These are phyloP conservation scores for Hordeum marinum DNA, from an alignment of 176 grass and related monocot genomes.

Conservation along the genomic window DNA sequence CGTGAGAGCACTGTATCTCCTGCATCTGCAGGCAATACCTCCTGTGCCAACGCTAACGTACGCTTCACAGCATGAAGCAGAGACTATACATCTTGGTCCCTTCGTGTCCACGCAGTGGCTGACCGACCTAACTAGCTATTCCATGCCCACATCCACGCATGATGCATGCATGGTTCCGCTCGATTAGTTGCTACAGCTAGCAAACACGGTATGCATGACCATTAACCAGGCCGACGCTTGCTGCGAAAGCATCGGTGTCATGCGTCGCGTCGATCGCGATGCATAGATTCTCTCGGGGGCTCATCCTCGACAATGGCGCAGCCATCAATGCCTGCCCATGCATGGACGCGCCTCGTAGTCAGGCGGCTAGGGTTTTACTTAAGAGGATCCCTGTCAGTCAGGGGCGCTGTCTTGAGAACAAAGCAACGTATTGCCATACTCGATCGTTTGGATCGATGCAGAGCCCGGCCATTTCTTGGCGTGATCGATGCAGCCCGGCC, in stretches of 20 bases:
- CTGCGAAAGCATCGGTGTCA: constrained; percentile 28
- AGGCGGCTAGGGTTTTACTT: constrained; percentile 39
- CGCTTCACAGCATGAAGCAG: not conserved
- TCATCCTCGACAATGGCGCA: constrained; percentile 23
- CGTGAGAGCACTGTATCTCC: not conserved
- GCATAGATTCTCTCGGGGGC: not conserved
- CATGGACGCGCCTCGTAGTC: constrained; percentile 29
- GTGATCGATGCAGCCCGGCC: not conserved
- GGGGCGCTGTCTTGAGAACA: constrained; percentile 40
- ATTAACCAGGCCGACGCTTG: constrained; percentile 30
- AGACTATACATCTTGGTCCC: constrained; percentile 2
- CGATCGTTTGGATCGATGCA: constrained; percentile 21
- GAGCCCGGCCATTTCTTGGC: constrained; percentile 20
- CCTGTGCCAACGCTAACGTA: constrained; percentile 4
- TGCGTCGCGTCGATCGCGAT: constrained; percentile 13
- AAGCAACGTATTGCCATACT: constrained; percentile 31
- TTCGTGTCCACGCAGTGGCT: constrained; percentile 15
- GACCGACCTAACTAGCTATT: not conserved
- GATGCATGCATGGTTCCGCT: not conserved
- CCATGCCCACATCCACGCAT: not conserved
- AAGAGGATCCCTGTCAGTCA: constrained; percentile 35
- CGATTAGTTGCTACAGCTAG: not conserved
- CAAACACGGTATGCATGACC: not conserved
- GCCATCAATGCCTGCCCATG: constrained; percentile 32
- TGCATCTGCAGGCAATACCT: constrained; percentile 9